Percentiles rank a stretch among this genome's conserved stretches.
phyloP scores from a whole-genome alignment of 345 rosid species.

The Luvunga scandens region DNA sequence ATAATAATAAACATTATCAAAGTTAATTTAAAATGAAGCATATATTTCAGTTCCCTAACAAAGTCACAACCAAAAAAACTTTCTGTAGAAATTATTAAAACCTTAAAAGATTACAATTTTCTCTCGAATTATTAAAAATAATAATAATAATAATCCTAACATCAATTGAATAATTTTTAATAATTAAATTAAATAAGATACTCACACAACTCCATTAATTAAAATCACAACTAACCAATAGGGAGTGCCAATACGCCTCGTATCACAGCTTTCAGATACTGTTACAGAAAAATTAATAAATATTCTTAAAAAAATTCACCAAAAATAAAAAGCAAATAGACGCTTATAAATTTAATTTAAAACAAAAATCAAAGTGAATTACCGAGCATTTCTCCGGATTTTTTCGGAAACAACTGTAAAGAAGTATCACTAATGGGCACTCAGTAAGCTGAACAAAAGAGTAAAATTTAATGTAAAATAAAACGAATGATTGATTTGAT shows the following conservation, averaged over 20 bases:
- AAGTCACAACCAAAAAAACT: neutral
- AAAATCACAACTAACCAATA: constrained; percentile 51
- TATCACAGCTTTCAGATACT: constrained; percentile 63
- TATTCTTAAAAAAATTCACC: neutral
- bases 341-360: neutral
- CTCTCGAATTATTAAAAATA: neutral
- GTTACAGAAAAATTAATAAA: constrained; percentile 11
- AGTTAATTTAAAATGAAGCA: too few species aligned
- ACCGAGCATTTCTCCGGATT: constrained; percentile 65
- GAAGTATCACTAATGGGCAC: constrained; percentile 46
- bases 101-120: neutral
- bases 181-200: too few species aligned
- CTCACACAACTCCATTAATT: neutral
- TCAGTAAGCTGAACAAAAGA: constrained; percentile 39
- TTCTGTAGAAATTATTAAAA: neutral
- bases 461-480: neutral
- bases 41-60: neutral
- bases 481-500: neutral
- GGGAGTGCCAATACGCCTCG: constrained; percentile 65
- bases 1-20: too few species aligned
- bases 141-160: too few species aligned
- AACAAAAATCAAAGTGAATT: neutral
- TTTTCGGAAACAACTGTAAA: constrained; percentile 52
- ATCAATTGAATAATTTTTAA: too few species aligned
- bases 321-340: neutral